Percentiles rank a stretch among this genome's conserved stretches.
Evolutionary conservation across 768 basidiomycete species (phyloP).

Genomic region (Tricholoma furcatifolium): DNA sequence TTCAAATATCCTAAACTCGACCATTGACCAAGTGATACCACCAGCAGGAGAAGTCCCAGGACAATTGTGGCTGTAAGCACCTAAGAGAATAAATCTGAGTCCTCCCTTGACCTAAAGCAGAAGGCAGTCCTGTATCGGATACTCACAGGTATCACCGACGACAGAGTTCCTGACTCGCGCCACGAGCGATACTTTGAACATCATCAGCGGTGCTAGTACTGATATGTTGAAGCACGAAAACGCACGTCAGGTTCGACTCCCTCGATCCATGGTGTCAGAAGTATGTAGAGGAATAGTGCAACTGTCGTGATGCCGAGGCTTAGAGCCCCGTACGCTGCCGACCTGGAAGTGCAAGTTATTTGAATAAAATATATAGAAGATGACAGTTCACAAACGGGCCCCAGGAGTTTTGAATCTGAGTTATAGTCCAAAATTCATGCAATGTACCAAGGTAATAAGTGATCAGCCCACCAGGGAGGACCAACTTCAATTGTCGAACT

Average conservation of each 20-base stretch:
- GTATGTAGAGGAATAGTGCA: conserved; percentile 68
- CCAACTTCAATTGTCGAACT: conserved; percentile 69
- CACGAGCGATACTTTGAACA: conserved; percentile 63
- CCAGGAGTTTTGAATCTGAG: conserved; percentile 43
- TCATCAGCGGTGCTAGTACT: background rate
- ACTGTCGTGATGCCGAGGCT: conserved; percentile 61
- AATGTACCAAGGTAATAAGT: conserved; percentile 64
- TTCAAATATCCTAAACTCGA: conserved; percentile 62
- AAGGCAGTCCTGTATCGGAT: background rate
- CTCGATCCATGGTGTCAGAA: conserved; percentile 63
- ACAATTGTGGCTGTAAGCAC: conserved; percentile 68
- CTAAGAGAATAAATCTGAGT: conserved; percentile 22
- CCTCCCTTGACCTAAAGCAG: background rate
- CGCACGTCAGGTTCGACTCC: conserved; percentile 71
- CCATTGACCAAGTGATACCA: conserved; percentile 65
- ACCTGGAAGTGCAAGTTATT: conserved; percentile 32
- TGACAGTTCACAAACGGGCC: conserved; percentile 43
- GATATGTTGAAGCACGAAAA: conserved; percentile 11
- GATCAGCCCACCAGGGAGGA: conserved; percentile 64
- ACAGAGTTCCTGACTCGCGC: conserved; percentile 68
- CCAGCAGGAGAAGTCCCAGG: conserved; percentile 63
- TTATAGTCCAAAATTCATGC: conserved; percentile 45
- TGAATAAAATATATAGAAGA: background rate
- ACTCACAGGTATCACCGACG: conserved; percentile 63
- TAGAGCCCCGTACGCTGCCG: conserved; percentile 51